Conservation (phyloP, 2,329 filamentous ascomycete genomes). For the Hymenoscyphus infarciens region DNA sequence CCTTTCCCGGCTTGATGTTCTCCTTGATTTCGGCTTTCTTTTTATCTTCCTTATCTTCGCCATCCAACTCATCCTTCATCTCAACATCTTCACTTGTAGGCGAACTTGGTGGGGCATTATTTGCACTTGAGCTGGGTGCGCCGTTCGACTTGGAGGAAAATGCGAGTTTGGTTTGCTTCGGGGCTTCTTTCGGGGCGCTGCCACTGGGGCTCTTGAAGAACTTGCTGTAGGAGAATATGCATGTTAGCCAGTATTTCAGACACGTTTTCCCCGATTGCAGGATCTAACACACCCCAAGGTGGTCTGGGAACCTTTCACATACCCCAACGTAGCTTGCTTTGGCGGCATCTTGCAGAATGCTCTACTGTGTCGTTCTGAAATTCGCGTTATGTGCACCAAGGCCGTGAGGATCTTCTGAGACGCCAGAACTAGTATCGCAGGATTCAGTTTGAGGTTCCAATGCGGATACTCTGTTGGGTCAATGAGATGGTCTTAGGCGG, state of each 20-base stretch:
- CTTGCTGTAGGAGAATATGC: slow-evolving; percentile 54
- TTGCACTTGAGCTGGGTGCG: slow-evolving; percentile 27
- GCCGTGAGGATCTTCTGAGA: slow-evolving; percentile 22
- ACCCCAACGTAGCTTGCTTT: slow-evolving; percentile 78
- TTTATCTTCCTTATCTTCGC: slow-evolving; percentile 28
- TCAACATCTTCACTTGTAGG: slow-evolving; percentile 28
- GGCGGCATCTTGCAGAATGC: slow-evolving; percentile 33
- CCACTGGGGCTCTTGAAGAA: slow-evolving; percentile 74
- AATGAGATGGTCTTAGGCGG: neutral
- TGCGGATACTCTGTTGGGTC: neutral
- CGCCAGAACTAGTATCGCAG: slow-evolving; percentile 30
- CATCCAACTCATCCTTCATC: slow-evolving; percentile 29
- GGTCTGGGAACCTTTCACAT: slow-evolving; percentile 71
- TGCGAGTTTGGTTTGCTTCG: slow-evolving; percentile 74
- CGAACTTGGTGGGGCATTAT: neutral
- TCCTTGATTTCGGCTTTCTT: slow-evolving; percentile 31
- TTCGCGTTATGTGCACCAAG: slow-evolving; percentile 18
- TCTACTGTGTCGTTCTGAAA: slow-evolving; percentile 12
- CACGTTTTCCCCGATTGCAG: slow-evolving; percentile 17
- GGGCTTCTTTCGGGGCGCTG: slow-evolving; percentile 46
- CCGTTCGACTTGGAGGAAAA: slow-evolving; percentile 59
- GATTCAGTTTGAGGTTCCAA: neutral
- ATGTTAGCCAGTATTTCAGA: slow-evolving; percentile 18
- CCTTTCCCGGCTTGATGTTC: slow-evolving; percentile 21
- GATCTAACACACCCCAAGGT: slow-evolving; percentile 62